Conservation (phyloP, 208 protist genomes). For the Crithidia brevicula region DNA sequence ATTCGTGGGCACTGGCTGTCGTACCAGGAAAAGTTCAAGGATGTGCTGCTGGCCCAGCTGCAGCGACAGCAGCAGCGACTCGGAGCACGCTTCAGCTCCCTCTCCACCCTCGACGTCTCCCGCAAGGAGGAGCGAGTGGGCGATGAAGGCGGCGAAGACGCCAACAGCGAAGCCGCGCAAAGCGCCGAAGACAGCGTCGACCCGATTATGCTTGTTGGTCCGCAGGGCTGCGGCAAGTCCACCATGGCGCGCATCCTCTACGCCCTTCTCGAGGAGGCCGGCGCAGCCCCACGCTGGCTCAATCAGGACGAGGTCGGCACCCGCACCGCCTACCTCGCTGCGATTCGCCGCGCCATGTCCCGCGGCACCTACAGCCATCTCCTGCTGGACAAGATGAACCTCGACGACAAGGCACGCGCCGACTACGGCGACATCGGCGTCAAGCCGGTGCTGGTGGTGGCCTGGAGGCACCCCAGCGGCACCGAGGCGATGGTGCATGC, state of each 20-base stretch:
- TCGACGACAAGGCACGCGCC: conserved; percentile 51
- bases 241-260: conserved; percentile 70
- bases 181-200: conserved; percentile 26
- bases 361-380: conserved; percentile 63
- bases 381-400: conserved; percentile 88
- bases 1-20: conserved; percentile 69
- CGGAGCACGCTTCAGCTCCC: conserved; percentile 12
- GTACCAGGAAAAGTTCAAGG: conserved; percentile 51
- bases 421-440: conserved; percentile 43
- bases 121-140: conserved; percentile 9
- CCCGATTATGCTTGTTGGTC: conserved; percentile 69
- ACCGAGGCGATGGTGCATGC: conserved; percentile 44
- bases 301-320: conserved; percentile 86
- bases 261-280: conserved; percentile 56
- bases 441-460: conserved; percentile 42
- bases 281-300: conserved; percentile 65
- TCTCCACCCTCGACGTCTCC: conserved; percentile 17
- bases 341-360: conserved; percentile 44
- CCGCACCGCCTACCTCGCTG: conserved; percentile 51
- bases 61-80: conserved; percentile 22
- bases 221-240: conserved; percentile 88
- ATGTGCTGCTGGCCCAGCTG: conserved; percentile 7
- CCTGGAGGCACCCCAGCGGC: conserved; percentile 56
- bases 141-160: background rate
- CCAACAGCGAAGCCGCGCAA: conserved; percentile 6